Evolutionary conservation across 495 filamentous ascomycete genomes (phyloP), one percentile per base, ranked within the genome.

Genomic region (Aspergillus leporis): DNA sequence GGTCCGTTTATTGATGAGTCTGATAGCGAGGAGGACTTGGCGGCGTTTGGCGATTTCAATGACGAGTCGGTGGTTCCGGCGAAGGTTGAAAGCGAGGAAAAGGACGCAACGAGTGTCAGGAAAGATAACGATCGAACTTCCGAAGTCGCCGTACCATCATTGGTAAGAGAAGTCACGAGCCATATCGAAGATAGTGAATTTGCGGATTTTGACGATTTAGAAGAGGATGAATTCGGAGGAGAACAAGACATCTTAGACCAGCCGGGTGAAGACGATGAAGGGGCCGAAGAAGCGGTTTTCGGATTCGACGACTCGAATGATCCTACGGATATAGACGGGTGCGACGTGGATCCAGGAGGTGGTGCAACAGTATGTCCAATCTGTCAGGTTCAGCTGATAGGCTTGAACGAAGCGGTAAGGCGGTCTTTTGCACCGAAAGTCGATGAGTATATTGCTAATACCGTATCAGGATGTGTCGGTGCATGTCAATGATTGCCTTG

Each of bases 401-500:
- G 85, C 3, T 66, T 89, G 38, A 81, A 69, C 32, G 80, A 89
- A 50, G 78, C 80, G 51, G 80, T 86, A 70, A 75, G 70, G 67
- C 48, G 3, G 14, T 22, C 9, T 23, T 23, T 45, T 41, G 2
- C 31, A 25, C 50, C n/a, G 19, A 21, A 23, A n/a, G 31, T 22
- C 22, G 19, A 16, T 10, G 9, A 31, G 3, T 52, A 59, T 14
- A 4, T 25, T 51, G 28, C 45, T 55, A 51, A 55, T 19, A n/a
- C 5, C 16, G 14, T 10, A 34, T 41, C 71, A 75, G 78, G 84
- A 81, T 32, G 74, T 77, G 19, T 81, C 83, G 9, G 61, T 80
- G 7, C 94, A 99, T 70, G 94, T 98, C 57, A 99, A 99, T 68
- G 83, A 85, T 38, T 99, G 94, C 74, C 76, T 99, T 13, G 94